These are phyloP conservation scores for Lepiota venenata DNA, from an alignment of 768 basidiomycete genomes.

Conservation along the genomic window DNA sequence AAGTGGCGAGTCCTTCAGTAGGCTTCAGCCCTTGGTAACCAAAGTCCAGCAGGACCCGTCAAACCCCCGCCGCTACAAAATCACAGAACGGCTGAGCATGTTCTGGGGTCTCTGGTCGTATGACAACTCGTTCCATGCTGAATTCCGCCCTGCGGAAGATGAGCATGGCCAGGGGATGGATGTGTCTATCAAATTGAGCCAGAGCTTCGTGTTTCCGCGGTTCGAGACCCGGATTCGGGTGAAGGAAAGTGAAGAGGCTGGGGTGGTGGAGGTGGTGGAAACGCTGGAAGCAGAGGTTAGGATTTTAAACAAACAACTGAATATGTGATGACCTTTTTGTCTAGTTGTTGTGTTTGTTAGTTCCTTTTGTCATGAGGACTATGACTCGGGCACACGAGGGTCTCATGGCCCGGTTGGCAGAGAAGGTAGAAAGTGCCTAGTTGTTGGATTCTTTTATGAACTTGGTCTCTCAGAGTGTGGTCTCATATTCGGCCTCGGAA, in stretches of 20 bases:
- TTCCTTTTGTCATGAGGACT: constrained; percentile 30
- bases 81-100: constrained; percentile 8
- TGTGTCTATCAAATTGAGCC: constrained; percentile 12
- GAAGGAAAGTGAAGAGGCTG: constrained; percentile 13
- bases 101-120: constrained; percentile 1
- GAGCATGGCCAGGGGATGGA: constrained; percentile 18
- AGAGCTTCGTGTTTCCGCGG: constrained; percentile 11
- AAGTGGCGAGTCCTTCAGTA: not conserved
- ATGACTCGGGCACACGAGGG: constrained; percentile 25
- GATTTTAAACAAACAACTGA: too few relatives aligned
- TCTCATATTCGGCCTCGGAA: too few relatives aligned
- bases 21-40: constrained; percentile 8
- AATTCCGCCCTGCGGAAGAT: constrained; percentile 9
- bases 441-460: not conserved
- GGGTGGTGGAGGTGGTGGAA: constrained; percentile 23
- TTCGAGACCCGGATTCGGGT: constrained; percentile 16
- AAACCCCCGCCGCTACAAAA: constrained; percentile 5
- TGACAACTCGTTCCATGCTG: not conserved
- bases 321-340: not conserved
- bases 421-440: constrained; percentile 17
- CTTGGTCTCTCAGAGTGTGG: too few relatives aligned
- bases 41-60: constrained; percentile 9
- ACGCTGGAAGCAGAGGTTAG: constrained; percentile 25
- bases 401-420: constrained; percentile 23
- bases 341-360: constrained; percentile 30